Evolutionary conservation across 352 stramenopile genomes (phyloP).

Genomic region (Salisapilia sapeloensis): DNA sequence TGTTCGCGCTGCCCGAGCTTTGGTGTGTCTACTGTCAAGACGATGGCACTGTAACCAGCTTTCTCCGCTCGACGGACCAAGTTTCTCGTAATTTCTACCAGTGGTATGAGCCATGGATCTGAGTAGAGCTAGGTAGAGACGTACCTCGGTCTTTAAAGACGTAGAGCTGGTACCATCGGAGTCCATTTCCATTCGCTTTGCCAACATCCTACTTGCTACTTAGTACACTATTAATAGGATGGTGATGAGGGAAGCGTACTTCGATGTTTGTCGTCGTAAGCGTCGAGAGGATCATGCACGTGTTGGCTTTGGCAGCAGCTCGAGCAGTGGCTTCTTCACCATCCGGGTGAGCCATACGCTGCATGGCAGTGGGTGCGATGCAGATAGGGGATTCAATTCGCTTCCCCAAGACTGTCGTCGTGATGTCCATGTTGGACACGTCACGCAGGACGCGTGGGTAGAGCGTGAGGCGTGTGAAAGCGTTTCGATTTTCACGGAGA

Average conservation of each 20-base stretch:
- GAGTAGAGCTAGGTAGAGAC: neutral
- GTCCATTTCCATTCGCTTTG: constrained; percentile 40
- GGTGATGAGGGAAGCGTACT: no score
- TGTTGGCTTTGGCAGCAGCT: constrained; percentile 71
- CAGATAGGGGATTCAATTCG: constrained; percentile 88
- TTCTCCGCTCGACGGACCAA: constrained; percentile 81
- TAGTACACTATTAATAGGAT: no score
- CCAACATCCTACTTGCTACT: constrained; percentile 28
- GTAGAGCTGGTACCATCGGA: constrained; percentile 93
- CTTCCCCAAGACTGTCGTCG: constrained; percentile 83
- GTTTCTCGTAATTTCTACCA: constrained; percentile 85
- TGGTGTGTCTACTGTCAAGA: constrained; percentile 92
- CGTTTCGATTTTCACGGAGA: constrained; percentile 61
- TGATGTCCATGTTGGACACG: constrained; percentile 85
- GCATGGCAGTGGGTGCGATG: constrained; percentile 82
- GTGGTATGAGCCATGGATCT: neutral
- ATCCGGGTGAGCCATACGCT: constrained; percentile 91
- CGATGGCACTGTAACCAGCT: constrained; percentile 91
- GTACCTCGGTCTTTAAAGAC: constrained; percentile 84
- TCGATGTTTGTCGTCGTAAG: constrained; percentile 85
- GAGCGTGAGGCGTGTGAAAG: constrained; percentile 88
- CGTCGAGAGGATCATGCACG: constrained; percentile 86
- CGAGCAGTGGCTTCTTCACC: constrained; percentile 79
- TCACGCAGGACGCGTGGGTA: constrained; percentile 88
- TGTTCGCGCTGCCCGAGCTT: constrained; percentile 91